These are phyloP conservation scores for Larix kaempferi DNA, from an alignment of 75 land plant genomes.

Conservation along the genomic window DNA sequence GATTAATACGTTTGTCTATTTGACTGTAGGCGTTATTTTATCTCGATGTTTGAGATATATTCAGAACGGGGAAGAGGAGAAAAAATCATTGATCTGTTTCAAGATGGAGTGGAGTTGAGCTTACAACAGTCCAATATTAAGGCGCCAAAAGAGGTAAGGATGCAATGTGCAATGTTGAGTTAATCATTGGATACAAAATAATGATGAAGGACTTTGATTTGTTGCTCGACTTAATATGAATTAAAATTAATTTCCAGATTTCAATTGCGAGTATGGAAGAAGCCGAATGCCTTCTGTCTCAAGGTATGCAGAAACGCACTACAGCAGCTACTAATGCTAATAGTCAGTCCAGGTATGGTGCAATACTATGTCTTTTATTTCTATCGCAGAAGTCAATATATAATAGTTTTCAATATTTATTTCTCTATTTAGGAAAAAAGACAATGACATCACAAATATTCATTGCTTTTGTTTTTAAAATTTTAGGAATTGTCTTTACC, in stretches of 20 bases:
- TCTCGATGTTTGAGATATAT: conserved; percentile 73
- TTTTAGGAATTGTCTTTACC: background rate
- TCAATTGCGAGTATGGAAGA: conserved; percentile 28
- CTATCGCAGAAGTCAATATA: background rate
- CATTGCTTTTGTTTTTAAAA: background rate
- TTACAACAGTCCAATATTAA: conserved; percentile 40
- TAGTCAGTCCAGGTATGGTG: conserved; percentile 53
- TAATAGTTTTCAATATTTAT: background rate
- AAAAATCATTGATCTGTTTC: conserved; percentile 43
- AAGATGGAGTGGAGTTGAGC: conserved; percentile 41
- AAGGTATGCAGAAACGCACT: conserved; percentile 48
- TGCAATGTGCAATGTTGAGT: background rate
- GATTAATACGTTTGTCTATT: background rate
- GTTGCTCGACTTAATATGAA: background rate
- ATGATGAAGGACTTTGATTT: background rate
- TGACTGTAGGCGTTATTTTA: conserved; percentile 31
- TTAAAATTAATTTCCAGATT: conserved; percentile 21
- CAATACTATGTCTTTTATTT: background rate
- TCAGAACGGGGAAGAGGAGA: conserved; percentile 61
- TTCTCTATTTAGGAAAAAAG: background rate
- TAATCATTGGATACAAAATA: background rate
- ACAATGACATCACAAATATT: background rate
- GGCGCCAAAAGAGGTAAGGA: conserved; percentile 61
- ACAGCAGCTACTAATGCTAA: conserved; percentile 66
- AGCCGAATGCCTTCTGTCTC: conserved; percentile 44